These are phyloP conservation scores for Colletotrichum ledebouriae DNA, from an alignment of 2,329 filamentous ascomycete species.

Conservation along the genomic window DNA sequence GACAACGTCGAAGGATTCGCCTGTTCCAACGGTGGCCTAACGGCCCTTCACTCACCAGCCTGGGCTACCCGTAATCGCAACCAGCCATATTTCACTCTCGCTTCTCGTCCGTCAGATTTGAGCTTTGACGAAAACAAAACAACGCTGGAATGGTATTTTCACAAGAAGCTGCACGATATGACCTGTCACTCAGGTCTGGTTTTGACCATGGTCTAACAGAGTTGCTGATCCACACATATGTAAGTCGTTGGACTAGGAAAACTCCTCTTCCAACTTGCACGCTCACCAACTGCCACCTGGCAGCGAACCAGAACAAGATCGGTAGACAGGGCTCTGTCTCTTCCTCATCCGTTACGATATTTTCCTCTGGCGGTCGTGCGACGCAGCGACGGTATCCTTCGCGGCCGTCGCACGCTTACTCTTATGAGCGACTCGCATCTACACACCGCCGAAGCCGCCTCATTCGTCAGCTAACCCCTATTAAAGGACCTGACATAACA, in stretches of 20 bases:
- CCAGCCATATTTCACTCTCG: background rate
- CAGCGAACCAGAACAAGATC: slow-evolving; percentile 15
- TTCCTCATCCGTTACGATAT: background rate
- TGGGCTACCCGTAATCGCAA: background rate
- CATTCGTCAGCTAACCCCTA: slow-evolving; percentile 16
- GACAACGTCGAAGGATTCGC: background rate
- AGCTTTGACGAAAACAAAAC: slow-evolving; percentile 5
- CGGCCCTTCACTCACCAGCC: slow-evolving; percentile 17
- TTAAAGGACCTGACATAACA: slow-evolving; percentile 32
- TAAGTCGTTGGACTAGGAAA: slow-evolving; percentile 40
- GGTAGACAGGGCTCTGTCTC: background rate
- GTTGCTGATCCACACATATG: slow-evolving; percentile 27
- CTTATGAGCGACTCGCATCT: slow-evolving; percentile 16
- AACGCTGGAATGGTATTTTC: background rate
- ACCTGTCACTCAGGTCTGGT: slow-evolving; percentile 28
- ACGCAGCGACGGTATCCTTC: slow-evolving; percentile 5
- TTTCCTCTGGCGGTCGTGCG: too few species aligned
- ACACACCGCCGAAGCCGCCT: slow-evolving; percentile 5
- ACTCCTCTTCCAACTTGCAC: slow-evolving; percentile 12
- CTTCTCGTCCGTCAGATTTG: slow-evolving; percentile 12
- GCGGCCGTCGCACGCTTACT: background rate
- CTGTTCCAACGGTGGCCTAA: slow-evolving; percentile 8
- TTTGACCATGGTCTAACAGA: slow-evolving; percentile 23
- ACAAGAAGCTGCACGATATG: slow-evolving; percentile 9
- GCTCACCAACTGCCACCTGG: slow-evolving; percentile 39